These are phyloP conservation scores for Fusarium palustre DNA, from an alignment of 2,329 filamentous ascomycete genomes.

Conservation along the genomic window DNA sequence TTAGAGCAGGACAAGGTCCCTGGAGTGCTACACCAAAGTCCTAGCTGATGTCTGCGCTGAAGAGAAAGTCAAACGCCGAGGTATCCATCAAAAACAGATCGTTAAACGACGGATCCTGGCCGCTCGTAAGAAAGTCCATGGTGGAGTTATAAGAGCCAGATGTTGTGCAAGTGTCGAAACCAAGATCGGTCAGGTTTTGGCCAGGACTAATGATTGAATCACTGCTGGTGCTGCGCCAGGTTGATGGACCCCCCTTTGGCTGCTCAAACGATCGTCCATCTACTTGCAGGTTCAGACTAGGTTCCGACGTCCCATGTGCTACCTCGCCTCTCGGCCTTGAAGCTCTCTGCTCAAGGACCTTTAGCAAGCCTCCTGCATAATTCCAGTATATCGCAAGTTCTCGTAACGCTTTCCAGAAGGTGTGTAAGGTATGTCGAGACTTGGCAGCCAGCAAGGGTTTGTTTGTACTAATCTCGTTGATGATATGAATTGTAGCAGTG, in stretches of 20 bases:
- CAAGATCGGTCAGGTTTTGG: not conserved
- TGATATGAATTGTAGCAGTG: slow-evolving; percentile 15
- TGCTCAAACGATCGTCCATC: not conserved
- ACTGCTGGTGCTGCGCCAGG: not conserved
- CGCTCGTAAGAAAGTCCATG: not conserved
- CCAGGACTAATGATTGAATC: fast-evolving
- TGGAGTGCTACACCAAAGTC: not conserved
- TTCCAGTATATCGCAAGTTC: slow-evolving; percentile 18
- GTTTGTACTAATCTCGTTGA: slow-evolving; percentile 2
- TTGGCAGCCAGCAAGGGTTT: slow-evolving; percentile 4
- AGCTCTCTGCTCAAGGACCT: slow-evolving; percentile 10
- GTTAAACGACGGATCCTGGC: not conserved
- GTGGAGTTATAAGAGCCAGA: fast-evolving
- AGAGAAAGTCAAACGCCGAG: not conserved
- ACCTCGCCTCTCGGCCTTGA: not conserved
- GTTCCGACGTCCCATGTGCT: not conserved
- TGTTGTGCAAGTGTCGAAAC: not conserved
- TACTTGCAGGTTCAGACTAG: not conserved
- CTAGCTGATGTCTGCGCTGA: not conserved
- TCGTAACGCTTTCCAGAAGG: not conserved
- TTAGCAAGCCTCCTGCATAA: not conserved
- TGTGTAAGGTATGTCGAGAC: slow-evolving; percentile 3
- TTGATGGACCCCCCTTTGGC: not conserved
- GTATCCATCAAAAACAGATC: not conserved
- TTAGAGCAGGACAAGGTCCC: no score